A percentile compares a stretch with the other conserved stretches of the same genome.
Evolutionary conservation across 495 filamentous ascomycete genomes (phyloP).

Genomic region (Neurospora sp.): DNA sequence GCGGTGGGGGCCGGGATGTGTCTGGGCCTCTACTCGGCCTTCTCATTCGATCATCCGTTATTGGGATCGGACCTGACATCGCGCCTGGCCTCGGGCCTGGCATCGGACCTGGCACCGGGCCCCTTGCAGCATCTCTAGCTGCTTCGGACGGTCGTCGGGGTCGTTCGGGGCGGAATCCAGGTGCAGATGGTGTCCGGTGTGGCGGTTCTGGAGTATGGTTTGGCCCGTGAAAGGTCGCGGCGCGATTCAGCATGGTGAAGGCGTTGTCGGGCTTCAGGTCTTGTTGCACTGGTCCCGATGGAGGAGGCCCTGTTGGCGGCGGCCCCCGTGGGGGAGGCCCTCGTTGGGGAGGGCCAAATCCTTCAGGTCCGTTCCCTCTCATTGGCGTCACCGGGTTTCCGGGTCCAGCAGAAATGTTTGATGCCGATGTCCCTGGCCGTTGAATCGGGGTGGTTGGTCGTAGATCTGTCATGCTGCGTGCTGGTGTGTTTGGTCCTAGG

Average conservation of each 20-base stretch:
- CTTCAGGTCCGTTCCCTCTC: conserved; percentile 41
- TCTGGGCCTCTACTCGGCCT: conserved; percentile 40
- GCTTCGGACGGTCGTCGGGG: conserved; percentile 23
- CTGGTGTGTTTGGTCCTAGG: neutral
- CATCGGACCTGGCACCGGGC: conserved; percentile 4
- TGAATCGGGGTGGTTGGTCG: conserved; percentile 17
- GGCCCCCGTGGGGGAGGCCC: neutral
- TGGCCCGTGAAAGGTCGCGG: conserved; percentile 45
- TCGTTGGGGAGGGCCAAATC: conserved; percentile 32
- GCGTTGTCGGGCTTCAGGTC: conserved; percentile 23
- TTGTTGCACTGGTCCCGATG: conserved; percentile 5
- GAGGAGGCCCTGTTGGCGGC: neutral
- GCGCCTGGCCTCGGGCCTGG: neutral
- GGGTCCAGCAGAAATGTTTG: conserved; percentile 29
- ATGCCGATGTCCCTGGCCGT: conserved; percentile 31
- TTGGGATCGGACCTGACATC: conserved; percentile 3
- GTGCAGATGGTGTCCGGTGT: conserved; percentile 38
- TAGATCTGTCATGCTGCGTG: neutral
- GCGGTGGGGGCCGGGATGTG: conserved; percentile 37
- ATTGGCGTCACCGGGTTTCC: conserved; percentile 26
- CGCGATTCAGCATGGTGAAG: conserved; percentile 33
- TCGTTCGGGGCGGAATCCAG: conserved; percentile 25
- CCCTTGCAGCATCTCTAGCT: conserved; percentile 7
- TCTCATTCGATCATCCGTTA: conserved; percentile 20
- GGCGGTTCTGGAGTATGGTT: conserved; percentile 25